Base-by-base conservation (phyloP, 805 yeast species). In the Starmerella cellae region DNA sequence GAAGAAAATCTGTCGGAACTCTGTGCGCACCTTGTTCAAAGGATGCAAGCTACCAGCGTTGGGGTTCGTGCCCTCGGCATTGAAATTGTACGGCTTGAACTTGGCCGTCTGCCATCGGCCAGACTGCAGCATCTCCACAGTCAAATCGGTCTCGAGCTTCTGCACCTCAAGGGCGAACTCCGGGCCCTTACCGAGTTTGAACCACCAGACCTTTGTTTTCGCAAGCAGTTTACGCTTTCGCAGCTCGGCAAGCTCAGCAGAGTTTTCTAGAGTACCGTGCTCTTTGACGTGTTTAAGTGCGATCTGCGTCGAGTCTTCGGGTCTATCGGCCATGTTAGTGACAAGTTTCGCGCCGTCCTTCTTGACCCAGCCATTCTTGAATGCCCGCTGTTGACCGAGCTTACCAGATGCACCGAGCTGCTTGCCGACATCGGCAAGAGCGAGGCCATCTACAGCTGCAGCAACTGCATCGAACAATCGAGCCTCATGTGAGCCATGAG, bases 1-100 rank as follows among this genome's bases (percentile, higher is more conserved):
- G 67, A 91, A 88, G 75, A 91, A 91, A 59, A 91, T 88, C 64
- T 87, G 94, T 67, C 98, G 75, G 67, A 91, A 91, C 64, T 91
- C 98, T 65, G 88, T 96, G 59, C 96, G 77, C 46, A 91, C 97
- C 65, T 91, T 91, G 69, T 77, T 84, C 57, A 91, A 73, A 29
- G 99, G 99, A 64, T 91, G 99, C 55, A 91, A 71, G 37, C 97
- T 94, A 60, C 99, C 99, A 21, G 93, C 73, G 32, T 67, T 69
- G 38, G 96, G 88, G 49, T 69, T 67, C 35, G 82, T 73, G 61
- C 99, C 98, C 68, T 91, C 94, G 40, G 97, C 83, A 59, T 83
- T 75, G 72, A 91, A 91, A 68, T 91, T 91, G 67, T 88, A 91
- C 23, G 94, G 87, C 67, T 93, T 91, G 73, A 93, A 91, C 52